phyloP scores from a whole-genome alignment of 345 rosid genomes.

The Camelina laxa region DNA sequence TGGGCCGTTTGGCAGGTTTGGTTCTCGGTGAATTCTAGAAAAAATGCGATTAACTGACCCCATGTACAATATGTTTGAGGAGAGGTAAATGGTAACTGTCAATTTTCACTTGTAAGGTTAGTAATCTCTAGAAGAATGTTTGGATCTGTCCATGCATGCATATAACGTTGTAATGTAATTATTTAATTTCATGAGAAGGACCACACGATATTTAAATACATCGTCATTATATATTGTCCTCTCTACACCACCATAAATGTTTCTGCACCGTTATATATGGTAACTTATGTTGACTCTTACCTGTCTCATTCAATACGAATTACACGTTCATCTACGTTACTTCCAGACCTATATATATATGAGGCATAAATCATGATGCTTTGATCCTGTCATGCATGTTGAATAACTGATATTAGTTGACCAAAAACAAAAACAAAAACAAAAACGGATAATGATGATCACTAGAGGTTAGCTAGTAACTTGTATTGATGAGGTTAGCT shows the following conservation, averaged over 20 bases:
- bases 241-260: conserved; percentile 35
- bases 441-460: conserved; percentile 1
- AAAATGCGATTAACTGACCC: no score
- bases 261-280: conserved; percentile 35
- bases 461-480: conserved; percentile 13
- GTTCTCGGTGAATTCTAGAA: no score
- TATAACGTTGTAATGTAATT: conserved; percentile 15
- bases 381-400: neutral
- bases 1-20: no score
- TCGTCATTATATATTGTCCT: conserved; percentile 13
- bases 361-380: neutral
- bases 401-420: neutral
- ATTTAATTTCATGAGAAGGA: conserved; percentile 29
- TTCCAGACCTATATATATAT: conserved; percentile 20
- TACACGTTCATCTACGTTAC: conserved; percentile 18
- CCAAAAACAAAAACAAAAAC: neutral
- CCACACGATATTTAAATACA: conserved; percentile 16
- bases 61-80: no score
- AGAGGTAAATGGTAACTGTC: no score
- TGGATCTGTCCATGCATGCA: conserved; percentile 29
- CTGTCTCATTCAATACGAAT: conserved; percentile 29
- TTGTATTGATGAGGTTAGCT: no score
- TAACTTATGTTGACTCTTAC: conserved; percentile 43
- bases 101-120: no score
- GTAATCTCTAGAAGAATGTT: no score